These are phyloP conservation scores for Cyclostephanos tholiformis DNA, from an alignment of 108 stramenopile species.

Conservation along the genomic window DNA sequence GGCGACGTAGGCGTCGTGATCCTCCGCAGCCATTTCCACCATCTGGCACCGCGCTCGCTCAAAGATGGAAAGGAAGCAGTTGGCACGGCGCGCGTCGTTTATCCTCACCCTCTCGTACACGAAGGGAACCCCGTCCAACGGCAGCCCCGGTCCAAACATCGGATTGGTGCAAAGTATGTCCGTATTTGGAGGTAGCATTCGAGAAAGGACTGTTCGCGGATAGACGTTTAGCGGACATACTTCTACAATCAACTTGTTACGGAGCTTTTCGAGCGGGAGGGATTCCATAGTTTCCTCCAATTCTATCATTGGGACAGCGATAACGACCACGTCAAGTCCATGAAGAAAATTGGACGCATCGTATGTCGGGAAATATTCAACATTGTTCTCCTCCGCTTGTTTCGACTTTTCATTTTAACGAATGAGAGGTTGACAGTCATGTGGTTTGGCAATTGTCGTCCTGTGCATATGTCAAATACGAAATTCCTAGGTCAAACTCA, in stretches of 20 bases:
- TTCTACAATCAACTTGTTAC: conserved; percentile 81
- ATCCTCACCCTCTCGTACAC: conserved; percentile 89
- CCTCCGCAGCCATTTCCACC: conserved; percentile 90
- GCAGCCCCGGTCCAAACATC: conserved; percentile 84
- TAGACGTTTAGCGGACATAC: conserved; percentile 72
- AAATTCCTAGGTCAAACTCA: conserved; percentile 12
- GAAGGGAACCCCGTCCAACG: conserved; percentile 92
- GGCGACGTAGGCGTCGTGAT: conserved; percentile 89
- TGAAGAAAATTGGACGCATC: conserved; percentile 68
- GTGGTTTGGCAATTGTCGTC: background rate
- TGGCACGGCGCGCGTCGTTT: conserved; percentile 72
- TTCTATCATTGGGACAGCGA: conserved; percentile 79
- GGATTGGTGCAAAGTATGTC: conserved; percentile 94
- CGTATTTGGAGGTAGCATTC: conserved; percentile 73
- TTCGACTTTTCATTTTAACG: conserved; percentile 49
- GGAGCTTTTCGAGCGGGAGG: conserved; percentile 58
- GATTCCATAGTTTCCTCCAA: conserved; percentile 71
- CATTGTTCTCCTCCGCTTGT: conserved; percentile 69
- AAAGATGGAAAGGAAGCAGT: conserved; percentile 86
- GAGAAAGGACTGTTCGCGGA: conserved; percentile 71
- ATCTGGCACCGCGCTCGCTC: conserved; percentile 89
- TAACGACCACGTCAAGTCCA: conserved; percentile 77
- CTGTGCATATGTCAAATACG: background rate
- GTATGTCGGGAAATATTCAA: conserved; percentile 75
- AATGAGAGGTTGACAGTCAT: background rate